Evolutionary conservation across 2,329 filamentous ascomycete genomes (phyloP).

Genomic region (Colletotrichum sp.): DNA sequence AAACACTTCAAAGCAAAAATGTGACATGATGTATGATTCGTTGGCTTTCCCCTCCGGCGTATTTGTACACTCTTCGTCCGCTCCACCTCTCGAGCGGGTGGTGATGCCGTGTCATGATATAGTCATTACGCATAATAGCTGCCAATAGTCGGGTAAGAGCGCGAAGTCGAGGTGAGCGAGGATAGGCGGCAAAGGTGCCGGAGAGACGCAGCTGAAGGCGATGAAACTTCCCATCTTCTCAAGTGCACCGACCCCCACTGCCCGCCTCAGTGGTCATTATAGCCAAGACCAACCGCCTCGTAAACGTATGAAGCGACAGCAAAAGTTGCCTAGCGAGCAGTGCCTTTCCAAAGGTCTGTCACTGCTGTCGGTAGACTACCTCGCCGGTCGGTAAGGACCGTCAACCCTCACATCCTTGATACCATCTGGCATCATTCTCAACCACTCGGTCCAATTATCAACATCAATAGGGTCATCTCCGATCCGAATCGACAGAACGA

Average conservation of each 20-base stretch:
- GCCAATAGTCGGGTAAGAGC: not conserved
- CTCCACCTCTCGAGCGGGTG: not conserved
- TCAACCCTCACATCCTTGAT: conserved; percentile 62
- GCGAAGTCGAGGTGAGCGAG: not conserved
- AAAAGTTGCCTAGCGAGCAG: not conserved
- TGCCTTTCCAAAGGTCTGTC: not conserved
- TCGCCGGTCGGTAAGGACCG: conserved; percentile 49
- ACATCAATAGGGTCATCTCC: conserved; percentile 55
- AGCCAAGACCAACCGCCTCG: not conserved
- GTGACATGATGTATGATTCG: not conserved
- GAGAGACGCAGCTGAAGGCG: not conserved
- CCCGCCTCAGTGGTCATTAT: not conserved
- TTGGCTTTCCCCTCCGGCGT: not conserved
- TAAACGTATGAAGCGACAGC: conserved; percentile 10
- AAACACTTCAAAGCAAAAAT: not conserved
- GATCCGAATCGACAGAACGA: conserved; percentile 56
- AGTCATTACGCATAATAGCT: not conserved
- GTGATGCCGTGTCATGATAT: not conserved
- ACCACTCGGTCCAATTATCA: conserved; percentile 63
- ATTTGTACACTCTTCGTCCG: not conserved
- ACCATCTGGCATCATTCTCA: conserved; percentile 62
- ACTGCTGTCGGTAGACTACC: conserved; percentile 14
- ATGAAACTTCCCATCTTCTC: not conserved
- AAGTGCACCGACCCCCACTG: not conserved
- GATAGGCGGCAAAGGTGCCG: not conserved